These are phyloP conservation scores for Melastoma candidum DNA, from an alignment of 441 rosid genomes.

Conservation along the genomic window DNA sequence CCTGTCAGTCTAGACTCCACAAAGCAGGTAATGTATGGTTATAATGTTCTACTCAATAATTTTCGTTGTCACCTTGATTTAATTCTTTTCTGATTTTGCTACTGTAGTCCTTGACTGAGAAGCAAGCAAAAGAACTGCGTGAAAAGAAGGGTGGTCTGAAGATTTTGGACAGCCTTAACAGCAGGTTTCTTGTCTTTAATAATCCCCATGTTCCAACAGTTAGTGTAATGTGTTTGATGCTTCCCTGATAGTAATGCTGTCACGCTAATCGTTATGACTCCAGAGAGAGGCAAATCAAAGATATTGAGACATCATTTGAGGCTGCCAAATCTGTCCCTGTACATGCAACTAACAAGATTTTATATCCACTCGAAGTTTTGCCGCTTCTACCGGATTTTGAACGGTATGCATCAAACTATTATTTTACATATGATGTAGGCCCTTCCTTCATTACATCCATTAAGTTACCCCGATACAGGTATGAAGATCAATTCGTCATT, in stretches of 20 bases:
- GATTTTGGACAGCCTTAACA: constrained; percentile 64
- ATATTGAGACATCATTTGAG: constrained; percentile 80
- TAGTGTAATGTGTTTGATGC: background rate
- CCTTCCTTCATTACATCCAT: background rate
- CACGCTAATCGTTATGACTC: constrained; percentile 4
- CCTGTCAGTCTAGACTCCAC: constrained; percentile 75
- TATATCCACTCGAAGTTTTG: constrained; percentile 63
- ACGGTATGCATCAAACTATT: constrained; percentile 39
- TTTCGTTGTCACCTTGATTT: too few relatives aligned
- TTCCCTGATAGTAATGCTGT: background rate
- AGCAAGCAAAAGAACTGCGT: constrained; percentile 88
- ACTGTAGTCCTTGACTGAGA: constrained; percentile 83
- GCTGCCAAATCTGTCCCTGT: constrained; percentile 70
- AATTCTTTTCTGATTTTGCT: constrained; percentile 2
- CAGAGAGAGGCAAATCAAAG: constrained; percentile 95
- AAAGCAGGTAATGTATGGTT: constrained; percentile 46
- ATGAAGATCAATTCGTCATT: constrained; percentile 68
- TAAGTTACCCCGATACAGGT: constrained; percentile 34
- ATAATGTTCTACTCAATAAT: too few relatives aligned
- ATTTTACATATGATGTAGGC: constrained; percentile 1
- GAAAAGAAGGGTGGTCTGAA: constrained; percentile 65
- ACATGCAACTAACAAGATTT: constrained; percentile 77
- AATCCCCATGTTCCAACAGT: constrained; percentile 2
- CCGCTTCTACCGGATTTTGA: constrained; percentile 87
- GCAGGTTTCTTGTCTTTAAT: constrained; percentile 43